These are phyloP conservation scores for Solanum piurae DNA, from an alignment of 257 asterid genomes.

Conservation along the genomic window DNA sequence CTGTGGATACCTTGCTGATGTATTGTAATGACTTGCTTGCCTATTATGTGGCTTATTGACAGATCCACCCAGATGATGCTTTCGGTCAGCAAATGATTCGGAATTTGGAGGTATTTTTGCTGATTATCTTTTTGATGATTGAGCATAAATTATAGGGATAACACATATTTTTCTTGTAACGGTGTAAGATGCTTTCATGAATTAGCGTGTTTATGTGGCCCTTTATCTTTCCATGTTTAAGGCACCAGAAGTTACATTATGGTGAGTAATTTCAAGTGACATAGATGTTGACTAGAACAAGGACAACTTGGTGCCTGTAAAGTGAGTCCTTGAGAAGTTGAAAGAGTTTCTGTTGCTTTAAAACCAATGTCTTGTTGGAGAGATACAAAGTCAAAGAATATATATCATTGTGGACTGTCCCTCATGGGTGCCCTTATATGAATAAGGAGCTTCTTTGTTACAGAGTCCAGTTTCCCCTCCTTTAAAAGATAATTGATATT, in stretches of 20 bases:
- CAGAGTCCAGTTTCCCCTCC: neutral
- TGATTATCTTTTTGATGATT: neutral
- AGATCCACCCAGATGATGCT: conserved; percentile 98
- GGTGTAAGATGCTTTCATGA: neutral
- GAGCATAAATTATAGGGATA: neutral
- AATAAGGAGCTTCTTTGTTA: neutral
- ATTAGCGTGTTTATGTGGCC: neutral
- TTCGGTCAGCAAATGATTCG: conserved; percentile 97
- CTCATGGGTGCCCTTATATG: neutral
- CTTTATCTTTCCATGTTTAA: neutral
- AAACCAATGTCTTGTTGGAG: neutral
- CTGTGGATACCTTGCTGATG: neutral
- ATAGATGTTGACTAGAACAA: neutral
- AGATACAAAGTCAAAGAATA: neutral
- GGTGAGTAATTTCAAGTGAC: neutral
- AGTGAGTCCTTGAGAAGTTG: neutral
- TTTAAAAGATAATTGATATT: neutral
- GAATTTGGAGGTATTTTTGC: conserved; percentile 75
- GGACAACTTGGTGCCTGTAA: neutral
- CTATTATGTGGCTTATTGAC: conserved; percentile 1
- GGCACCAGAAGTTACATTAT: neutral
- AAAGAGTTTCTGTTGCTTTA: neutral
- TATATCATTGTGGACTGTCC: neutral
- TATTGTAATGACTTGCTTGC: neutral
- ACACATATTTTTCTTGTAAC: neutral